Conservation (phyloP, 768 basidiomycete genomes). For the Pleurotus cornucopiae region DNA sequence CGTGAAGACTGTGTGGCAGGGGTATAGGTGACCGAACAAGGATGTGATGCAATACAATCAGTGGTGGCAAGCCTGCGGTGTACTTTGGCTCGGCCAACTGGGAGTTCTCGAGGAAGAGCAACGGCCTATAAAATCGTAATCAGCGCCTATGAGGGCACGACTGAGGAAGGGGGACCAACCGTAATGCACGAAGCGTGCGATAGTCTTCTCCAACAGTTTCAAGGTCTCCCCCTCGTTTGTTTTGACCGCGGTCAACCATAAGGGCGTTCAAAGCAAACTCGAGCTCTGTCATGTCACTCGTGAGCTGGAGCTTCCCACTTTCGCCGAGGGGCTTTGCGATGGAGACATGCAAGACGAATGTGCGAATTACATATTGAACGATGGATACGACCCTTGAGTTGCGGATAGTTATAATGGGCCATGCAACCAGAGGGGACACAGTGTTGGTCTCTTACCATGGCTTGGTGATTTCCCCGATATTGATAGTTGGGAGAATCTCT, state of each 20-base stretch:
- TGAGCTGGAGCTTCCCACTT: conserved; percentile 88
- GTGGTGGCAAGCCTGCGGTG: conserved; percentile 76
- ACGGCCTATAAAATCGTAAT: conserved; percentile 46
- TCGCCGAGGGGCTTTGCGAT: conserved; percentile 90
- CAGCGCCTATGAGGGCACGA: conserved; percentile 5
- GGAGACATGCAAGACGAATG: conserved; percentile 91
- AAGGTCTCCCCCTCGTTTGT: conserved; percentile 61
- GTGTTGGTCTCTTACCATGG: conserved; percentile 55
- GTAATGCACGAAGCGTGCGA: conserved; percentile 76
- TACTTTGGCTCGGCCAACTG: conserved; percentile 59
- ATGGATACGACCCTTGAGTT: conserved; percentile 50
- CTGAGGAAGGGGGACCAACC: conserved; percentile 41
- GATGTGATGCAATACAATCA: conserved; percentile 89
- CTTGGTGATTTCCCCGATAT: conserved; percentile 64
- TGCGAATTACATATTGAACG: conserved; percentile 75
- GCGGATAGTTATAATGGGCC: too few species aligned
- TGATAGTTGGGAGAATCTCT: conserved; percentile 70
- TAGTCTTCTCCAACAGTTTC: conserved; percentile 87
- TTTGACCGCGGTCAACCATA: conserved; percentile 51
- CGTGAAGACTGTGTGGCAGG: conserved; percentile 84
- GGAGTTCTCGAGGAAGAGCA: conserved; percentile 84
- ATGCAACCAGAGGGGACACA: too few species aligned
- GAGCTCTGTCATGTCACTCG: conserved; percentile 93
- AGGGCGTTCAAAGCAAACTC: conserved; percentile 90
- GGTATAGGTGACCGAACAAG: conserved; percentile 84